A percentile compares a stretch with the other conserved stretches of the same genome.
These are phyloP conservation scores for Fusarium nurragi DNA, from an alignment of 2,329 filamentous ascomycete species.

Conservation along the genomic window DNA sequence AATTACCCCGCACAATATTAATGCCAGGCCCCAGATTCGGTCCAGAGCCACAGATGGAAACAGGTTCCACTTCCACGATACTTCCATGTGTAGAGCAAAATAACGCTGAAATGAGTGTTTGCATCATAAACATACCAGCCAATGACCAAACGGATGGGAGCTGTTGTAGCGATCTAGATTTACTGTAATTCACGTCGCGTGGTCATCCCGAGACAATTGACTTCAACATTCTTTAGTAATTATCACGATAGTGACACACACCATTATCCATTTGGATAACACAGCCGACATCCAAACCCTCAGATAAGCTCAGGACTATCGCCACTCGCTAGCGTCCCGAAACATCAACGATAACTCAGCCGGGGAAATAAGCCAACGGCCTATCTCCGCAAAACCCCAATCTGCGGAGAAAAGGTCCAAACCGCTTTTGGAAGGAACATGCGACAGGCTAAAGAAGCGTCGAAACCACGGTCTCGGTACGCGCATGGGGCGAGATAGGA, in stretches of 20 bases:
- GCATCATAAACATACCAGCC: too few species aligned
- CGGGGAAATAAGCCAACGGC: conserved; percentile 14
- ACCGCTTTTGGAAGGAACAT: conserved; percentile 32
- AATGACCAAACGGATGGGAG: neutral
- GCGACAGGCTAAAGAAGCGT: conserved; percentile 26
- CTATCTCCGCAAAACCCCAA: conserved; percentile 19
- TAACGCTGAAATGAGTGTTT: neutral
- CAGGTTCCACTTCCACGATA: neutral
- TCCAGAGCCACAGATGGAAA: neutral
- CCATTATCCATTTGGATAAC: conserved; percentile 8
- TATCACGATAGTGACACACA: neutral
- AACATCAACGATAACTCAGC: neutral
- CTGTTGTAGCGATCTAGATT: neutral
- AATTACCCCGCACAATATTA: conserved; percentile 43
- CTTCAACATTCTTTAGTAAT: neutral
- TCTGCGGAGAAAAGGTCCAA: conserved; percentile 17
- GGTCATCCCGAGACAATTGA: neutral
- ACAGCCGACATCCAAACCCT: conserved; percentile 4
- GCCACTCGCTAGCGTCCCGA: neutral
- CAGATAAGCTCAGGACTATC: conserved; percentile 6
- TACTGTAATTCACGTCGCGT: neutral
- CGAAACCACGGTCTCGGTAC: neutral
- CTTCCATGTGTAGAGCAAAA: neutral
- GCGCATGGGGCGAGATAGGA: neutral
- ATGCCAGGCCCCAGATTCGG: conserved; percentile 9